These are phyloP conservation scores for Alternaria incomplexa DNA, from an alignment of 2,329 filamentous ascomycete genomes.

Conservation along the genomic window DNA sequence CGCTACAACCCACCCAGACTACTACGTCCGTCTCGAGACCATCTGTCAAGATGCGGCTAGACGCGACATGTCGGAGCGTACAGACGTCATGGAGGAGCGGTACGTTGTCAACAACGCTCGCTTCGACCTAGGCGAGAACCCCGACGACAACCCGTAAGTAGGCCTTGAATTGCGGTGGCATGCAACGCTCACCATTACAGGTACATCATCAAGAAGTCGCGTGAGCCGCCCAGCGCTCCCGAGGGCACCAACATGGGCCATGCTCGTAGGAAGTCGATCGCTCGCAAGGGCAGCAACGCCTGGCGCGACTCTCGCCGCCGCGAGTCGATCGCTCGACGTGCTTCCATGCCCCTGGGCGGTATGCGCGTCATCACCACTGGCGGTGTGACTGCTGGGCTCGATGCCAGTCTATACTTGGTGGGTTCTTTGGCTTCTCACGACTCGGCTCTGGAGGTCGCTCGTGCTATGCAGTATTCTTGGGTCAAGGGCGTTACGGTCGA, in stretches of 20 bases:
- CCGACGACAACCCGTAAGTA: constrained; percentile 69
- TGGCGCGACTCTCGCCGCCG: constrained; percentile 78
- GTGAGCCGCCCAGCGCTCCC: constrained; percentile 57
- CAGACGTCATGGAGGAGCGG: constrained; percentile 81
- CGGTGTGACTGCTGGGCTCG: constrained; percentile 79
- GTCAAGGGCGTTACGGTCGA: constrained; percentile 84
- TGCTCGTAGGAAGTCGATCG: constrained; percentile 53
- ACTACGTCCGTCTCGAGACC: constrained; percentile 80
- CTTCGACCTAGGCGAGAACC: constrained; percentile 78
- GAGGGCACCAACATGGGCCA: constrained; percentile 53
- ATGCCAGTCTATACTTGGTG: constrained; percentile 84
- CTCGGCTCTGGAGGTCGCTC: constrained; percentile 75
- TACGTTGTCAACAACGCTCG: constrained; percentile 93
- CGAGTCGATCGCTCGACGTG: constrained; percentile 80
- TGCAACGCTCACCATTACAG: constrained; percentile 63
- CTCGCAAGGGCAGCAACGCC: constrained; percentile 81
- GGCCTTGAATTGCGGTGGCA: too few species aligned
- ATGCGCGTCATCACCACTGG: constrained; percentile 79
- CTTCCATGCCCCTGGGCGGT: constrained; percentile 72
- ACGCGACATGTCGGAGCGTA: constrained; percentile 74
- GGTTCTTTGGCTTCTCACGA: constrained; percentile 81
- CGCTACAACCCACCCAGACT: constrained; percentile 83
- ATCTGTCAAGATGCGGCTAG: constrained; percentile 76
- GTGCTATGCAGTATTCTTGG: constrained; percentile 82
- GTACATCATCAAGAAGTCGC: constrained; percentile 76